Evolutionary conservation across 169 alveolate species (phyloP).

Genomic region (Amoebophrya sp.): DNA sequence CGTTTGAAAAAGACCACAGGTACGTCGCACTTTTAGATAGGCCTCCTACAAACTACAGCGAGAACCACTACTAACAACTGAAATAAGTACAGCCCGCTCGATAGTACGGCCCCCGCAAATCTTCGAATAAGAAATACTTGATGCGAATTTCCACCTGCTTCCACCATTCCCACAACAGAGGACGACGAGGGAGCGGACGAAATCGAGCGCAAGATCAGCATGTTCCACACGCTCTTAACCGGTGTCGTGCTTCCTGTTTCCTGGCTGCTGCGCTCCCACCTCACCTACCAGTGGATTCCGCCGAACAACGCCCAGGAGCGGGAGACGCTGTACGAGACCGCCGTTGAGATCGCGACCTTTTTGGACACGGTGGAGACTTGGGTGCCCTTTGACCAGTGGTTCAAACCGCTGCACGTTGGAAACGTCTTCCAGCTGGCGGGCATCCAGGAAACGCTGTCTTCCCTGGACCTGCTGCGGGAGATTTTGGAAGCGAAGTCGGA

Average conservation of each 20-base stretch:
- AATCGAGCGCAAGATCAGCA: not conserved
- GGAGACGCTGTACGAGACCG: not conserved
- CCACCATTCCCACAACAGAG: not conserved
- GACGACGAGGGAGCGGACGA: not conserved
- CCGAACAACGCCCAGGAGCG: not conserved
- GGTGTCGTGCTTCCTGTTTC: not conserved
- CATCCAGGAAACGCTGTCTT: not conserved
- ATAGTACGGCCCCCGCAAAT: too few species aligned
- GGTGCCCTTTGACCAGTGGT: not conserved
- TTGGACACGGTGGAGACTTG: not conserved
- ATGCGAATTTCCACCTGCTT: not conserved
- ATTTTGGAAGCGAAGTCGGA: not conserved
- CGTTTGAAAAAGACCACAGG: too few species aligned
- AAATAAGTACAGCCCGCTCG: too few species aligned
- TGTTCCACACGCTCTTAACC: not conserved
- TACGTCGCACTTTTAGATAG: too few species aligned
- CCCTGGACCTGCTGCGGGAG: not conserved
- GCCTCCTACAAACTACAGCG: too few species aligned
- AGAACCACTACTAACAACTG: too few species aligned
- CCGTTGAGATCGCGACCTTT: not conserved
- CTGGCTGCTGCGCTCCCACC: not conserved
- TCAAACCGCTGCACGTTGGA: not conserved
- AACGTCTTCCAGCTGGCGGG: not conserved
- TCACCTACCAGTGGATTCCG: not conserved
- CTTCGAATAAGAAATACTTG: not conserved